Evolutionary conservation across 139 green algal species (phyloP).

Genomic region (Asterochloris sp.): DNA sequence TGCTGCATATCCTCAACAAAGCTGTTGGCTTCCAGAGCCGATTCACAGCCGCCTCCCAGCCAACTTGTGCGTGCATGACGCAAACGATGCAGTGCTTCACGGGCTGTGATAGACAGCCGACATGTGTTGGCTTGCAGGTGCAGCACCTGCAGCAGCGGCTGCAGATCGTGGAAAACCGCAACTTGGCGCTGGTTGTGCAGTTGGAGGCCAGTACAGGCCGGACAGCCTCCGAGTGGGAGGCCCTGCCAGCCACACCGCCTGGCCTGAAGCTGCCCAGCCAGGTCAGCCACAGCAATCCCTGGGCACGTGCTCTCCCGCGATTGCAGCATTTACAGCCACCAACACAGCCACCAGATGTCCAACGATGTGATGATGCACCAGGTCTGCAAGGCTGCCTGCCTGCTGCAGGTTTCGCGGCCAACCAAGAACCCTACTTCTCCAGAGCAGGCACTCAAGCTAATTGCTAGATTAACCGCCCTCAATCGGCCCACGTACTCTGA

Average conservation of each 20-base stretch:
- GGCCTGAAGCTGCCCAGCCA: constrained; percentile 17
- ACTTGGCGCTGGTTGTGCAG: constrained; percentile 10
- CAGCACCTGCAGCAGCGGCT: not conserved
- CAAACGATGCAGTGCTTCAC: too few species aligned
- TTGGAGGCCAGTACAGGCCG: constrained; percentile 6
- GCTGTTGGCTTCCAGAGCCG: too few species aligned
- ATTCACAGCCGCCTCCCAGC: too few species aligned
- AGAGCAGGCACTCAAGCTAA: constrained; percentile 14
- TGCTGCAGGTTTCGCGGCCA: constrained; percentile 1
- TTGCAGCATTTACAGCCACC: too few species aligned
- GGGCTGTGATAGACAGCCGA: too few species aligned
- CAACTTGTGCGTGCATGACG: too few species aligned
- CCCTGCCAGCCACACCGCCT: constrained; percentile 14
- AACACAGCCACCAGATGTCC: too few species aligned
- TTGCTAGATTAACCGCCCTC: constrained; percentile 1
- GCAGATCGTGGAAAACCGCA: not conserved
- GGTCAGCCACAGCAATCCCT: not conserved
- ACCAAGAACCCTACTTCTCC: constrained; percentile 3
- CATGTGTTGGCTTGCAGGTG: too few species aligned
- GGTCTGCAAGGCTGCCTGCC: not conserved
- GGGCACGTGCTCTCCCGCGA: too few species aligned
- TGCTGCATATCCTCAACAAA: too few species aligned
- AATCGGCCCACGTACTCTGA: not conserved
- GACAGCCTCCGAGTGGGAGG: not conserved
- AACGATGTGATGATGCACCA: not conserved